These are phyloP conservation scores for Conticribra weissflogii DNA, from an alignment of 108 stramenopile species.

Conservation along the genomic window DNA sequence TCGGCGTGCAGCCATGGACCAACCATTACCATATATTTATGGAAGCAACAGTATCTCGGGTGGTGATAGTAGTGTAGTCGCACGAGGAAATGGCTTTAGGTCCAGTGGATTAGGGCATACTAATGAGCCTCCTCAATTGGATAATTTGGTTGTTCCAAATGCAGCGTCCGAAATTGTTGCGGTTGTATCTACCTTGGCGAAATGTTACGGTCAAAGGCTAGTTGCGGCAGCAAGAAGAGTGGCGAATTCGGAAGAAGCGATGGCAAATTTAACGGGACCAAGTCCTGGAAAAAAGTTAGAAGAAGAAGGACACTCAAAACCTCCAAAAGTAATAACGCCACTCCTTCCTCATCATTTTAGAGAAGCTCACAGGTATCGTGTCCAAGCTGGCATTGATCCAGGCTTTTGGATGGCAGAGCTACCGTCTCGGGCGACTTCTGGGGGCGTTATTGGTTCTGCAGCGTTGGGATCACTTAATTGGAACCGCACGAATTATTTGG, in stretches of 20 bases:
- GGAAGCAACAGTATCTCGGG: background rate
- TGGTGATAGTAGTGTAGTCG: background rate
- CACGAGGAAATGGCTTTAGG: background rate
- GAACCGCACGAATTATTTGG: slow-evolving; percentile 29
- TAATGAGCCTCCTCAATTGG: slow-evolving; percentile 27
- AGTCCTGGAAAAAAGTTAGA: background rate
- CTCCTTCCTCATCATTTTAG: slow-evolving; percentile 63
- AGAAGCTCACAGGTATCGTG: slow-evolving; percentile 58
- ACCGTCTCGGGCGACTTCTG: slow-evolving; percentile 5
- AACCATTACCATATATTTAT: slow-evolving; percentile 25
- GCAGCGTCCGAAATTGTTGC: slow-evolving; percentile 67
- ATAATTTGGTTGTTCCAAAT: slow-evolving; percentile 70
- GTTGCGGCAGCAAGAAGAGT: slow-evolving; percentile 66
- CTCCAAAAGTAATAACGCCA: slow-evolving; percentile 17
- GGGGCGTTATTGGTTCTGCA: slow-evolving; percentile 42
- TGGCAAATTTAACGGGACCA: background rate
- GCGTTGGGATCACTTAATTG: slow-evolving; percentile 38
- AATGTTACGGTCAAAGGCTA: slow-evolving; percentile 80
- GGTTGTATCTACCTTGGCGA: slow-evolving; percentile 77
- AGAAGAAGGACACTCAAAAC: slow-evolving; percentile 1
- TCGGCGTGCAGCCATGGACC: slow-evolving; percentile 43
- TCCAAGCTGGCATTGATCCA: slow-evolving; percentile 72
- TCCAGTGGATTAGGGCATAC: no score
- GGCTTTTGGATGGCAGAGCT: slow-evolving; percentile 64
- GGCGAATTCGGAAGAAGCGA: slow-evolving; percentile 41